A percentile compares a stretch with the other conserved stretches of the same genome.
These are phyloP conservation scores for Pythium oligandrum DNA, from an alignment of 352 stramenopile species.

Conservation along the genomic window DNA sequence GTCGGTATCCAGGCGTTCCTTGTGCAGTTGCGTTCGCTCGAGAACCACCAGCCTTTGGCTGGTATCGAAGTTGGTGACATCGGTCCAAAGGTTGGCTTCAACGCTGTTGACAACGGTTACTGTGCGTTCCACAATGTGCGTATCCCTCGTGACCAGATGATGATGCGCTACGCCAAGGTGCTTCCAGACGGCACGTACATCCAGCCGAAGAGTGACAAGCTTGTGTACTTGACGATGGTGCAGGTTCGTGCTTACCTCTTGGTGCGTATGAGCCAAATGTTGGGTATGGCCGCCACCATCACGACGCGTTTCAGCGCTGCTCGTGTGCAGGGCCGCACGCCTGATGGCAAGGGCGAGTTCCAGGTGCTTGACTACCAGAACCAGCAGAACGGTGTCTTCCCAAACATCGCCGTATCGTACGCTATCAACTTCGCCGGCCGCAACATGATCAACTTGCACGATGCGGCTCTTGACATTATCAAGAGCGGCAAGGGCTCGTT, in stretches of 20 bases:
- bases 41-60: conserved; percentile 71
- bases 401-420: conserved; percentile 41
- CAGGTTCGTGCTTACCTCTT: conserved; percentile 30
- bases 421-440: conserved; percentile 30
- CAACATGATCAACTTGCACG: conserved; percentile 25
- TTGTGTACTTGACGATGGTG: conserved; percentile 63
- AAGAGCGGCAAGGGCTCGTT: conserved; percentile 30
- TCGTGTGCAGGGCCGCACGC: conserved; percentile 37
- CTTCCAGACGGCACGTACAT: conserved; percentile 50
- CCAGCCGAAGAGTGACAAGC: conserved; percentile 57
- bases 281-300: conserved; percentile 34
- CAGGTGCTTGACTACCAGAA: conserved; percentile 63
- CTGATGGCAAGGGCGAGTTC: conserved; percentile 36
- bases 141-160: conserved; percentile 72
- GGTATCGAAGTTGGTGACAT: conserved; percentile 91
- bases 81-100: conserved; percentile 90
- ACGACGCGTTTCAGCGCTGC: conserved; percentile 49
- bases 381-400: conserved; percentile 43
- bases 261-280: conserved; percentile 12
- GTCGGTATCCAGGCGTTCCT: conserved; percentile 93
- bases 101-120: conserved; percentile 92
- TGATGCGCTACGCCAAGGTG: conserved; percentile 48
- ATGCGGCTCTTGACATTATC: conserved; percentile 27
- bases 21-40: conserved; percentile 81
- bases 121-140: conserved; percentile 78